phyloP scores from a whole-genome alignment of 2,329 filamentous ascomycete genomes.

The Cladosporium sp. region DNA sequence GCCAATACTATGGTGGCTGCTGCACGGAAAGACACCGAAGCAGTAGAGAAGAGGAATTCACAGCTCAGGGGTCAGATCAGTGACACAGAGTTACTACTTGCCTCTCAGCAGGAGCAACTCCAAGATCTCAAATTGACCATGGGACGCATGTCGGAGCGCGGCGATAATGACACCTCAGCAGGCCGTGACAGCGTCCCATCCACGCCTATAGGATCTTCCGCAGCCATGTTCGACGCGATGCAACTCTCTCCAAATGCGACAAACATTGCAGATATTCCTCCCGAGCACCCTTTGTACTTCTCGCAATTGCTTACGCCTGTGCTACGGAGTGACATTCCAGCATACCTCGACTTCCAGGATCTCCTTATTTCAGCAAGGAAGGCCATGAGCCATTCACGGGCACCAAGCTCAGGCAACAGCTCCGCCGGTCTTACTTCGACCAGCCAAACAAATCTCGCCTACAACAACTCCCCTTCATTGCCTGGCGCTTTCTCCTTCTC shows the following conservation, averaged over 20 bases:
- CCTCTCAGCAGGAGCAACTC: slow-evolving; percentile 90
- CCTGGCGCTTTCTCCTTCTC: slow-evolving; percentile 44
- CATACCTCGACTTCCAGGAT: slow-evolving; percentile 82
- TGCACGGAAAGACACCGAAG: slow-evolving; percentile 81
- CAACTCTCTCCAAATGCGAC: slow-evolving; percentile 53
- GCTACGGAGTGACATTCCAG: slow-evolving; percentile 74
- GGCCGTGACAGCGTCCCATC: slow-evolving; percentile 67
- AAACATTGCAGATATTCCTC: slow-evolving; percentile 54
- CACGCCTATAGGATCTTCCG: slow-evolving; percentile 66
- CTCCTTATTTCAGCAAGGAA: slow-evolving; percentile 66
- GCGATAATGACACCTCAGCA: slow-evolving; percentile 69
- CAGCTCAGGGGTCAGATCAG: slow-evolving; percentile 81
- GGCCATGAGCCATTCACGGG: slow-evolving; percentile 65
- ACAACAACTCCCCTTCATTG: slow-evolving; percentile 42
- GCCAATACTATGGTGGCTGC: slow-evolving; percentile 97
- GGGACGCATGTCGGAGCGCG: slow-evolving; percentile 77
- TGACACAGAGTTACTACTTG: slow-evolving; percentile 81
- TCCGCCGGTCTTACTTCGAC: slow-evolving; percentile 37
- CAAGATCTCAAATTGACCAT: slow-evolving; percentile 88
- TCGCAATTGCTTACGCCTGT: slow-evolving; percentile 80
- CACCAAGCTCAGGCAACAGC: slow-evolving; percentile 50
- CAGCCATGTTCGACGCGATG: slow-evolving; percentile 63
- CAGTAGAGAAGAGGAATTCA: slow-evolving; percentile 75
- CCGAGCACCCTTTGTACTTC: slow-evolving; percentile 70
- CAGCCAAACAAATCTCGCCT: slow-evolving; percentile 53